Percentiles rank a stretch among this genome's conserved stretches.
Evolutionary conservation across 176 grass and related monocot species (phyloP).

Genomic region (Tillandsia fasciculata): DNA sequence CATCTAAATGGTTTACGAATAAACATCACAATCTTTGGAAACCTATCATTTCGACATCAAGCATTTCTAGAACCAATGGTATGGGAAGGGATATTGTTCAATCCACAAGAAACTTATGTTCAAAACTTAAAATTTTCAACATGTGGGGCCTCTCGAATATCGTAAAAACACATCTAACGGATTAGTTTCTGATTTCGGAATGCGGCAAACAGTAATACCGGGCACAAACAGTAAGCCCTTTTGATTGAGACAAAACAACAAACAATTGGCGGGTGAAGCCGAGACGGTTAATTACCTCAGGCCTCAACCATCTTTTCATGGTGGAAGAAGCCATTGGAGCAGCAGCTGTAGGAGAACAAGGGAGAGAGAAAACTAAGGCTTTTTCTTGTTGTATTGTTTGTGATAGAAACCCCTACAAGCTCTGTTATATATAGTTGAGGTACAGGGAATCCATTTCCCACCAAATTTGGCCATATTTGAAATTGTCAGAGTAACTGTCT

Average conservation of each 20-base stretch:
- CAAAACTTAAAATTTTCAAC: no score
- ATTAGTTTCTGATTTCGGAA: not conserved
- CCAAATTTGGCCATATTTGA: not conserved
- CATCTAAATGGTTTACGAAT: no score
- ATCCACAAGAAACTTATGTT: no score
- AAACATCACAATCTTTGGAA: no score
- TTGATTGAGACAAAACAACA: slow-evolving; percentile 10
- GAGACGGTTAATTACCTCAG: slow-evolving; percentile 3
- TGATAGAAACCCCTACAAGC: not conserved
- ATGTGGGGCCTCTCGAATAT: no score
- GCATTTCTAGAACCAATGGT: no score
- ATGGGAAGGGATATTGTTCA: no score
- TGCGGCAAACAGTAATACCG: not conserved
- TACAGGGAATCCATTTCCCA: not conserved
- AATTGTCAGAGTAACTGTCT: not conserved
- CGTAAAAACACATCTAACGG: no score
- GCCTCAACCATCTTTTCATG: slow-evolving; percentile 11
- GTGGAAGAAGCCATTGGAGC: slow-evolving; percentile 13
- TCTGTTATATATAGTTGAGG: not conserved
- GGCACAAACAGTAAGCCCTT: not conserved
- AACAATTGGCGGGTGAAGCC: slow-evolving; percentile 15
- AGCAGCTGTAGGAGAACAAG: not conserved
- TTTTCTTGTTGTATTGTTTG: not conserved
- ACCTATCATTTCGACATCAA: no score
- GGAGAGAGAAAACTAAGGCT: not conserved